phyloP scores from a whole-genome alignment of 345 rosid species.

The Carallia brachiata region DNA sequence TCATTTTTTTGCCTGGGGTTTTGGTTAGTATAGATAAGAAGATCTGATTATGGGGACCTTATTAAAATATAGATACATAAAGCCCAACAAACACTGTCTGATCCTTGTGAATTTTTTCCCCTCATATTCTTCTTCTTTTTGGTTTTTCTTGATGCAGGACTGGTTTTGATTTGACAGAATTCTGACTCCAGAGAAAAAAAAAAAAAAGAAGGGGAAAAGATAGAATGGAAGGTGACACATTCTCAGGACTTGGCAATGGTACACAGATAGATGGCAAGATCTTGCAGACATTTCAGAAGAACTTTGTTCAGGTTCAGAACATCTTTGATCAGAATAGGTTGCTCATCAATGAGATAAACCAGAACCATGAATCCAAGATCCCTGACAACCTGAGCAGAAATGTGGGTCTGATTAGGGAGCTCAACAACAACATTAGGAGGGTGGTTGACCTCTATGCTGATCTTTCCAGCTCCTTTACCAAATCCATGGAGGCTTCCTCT shows the following conservation, averaged over 20 bases:
- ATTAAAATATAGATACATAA: not conserved
- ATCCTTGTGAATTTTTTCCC: not conserved
- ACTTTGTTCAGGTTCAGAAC: constrained; percentile 66
- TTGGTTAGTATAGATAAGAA: constrained; percentile 7
- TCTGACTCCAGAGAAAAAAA: constrained; percentile 11
- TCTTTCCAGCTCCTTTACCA: constrained; percentile 64
- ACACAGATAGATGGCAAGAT: constrained; percentile 53
- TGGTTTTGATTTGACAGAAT: constrained; percentile 22
- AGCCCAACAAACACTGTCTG: constrained; percentile 6
- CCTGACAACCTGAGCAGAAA: constrained; percentile 69
- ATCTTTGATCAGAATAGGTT: constrained; percentile 67
- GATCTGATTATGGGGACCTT: constrained; percentile 16
- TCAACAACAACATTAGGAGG: constrained; percentile 74
- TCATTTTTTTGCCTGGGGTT: constrained; percentile 23
- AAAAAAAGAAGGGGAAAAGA: not conserved
- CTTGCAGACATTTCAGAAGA: constrained; percentile 67
- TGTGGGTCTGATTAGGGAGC: constrained; percentile 73
- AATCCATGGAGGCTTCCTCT: constrained; percentile 56
- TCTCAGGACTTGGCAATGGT: constrained; percentile 53
- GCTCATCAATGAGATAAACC: constrained; percentile 73
- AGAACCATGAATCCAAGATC: constrained; percentile 71
- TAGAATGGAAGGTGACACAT: constrained; percentile 66
- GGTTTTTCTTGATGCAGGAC: constrained; percentile 18
- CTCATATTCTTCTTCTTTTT: constrained; percentile 11
- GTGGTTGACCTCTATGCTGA: constrained; percentile 67